phyloP scores from a whole-genome alignment of 1,284 basidiomycete genomes.

The Trametes hirsuta region DNA sequence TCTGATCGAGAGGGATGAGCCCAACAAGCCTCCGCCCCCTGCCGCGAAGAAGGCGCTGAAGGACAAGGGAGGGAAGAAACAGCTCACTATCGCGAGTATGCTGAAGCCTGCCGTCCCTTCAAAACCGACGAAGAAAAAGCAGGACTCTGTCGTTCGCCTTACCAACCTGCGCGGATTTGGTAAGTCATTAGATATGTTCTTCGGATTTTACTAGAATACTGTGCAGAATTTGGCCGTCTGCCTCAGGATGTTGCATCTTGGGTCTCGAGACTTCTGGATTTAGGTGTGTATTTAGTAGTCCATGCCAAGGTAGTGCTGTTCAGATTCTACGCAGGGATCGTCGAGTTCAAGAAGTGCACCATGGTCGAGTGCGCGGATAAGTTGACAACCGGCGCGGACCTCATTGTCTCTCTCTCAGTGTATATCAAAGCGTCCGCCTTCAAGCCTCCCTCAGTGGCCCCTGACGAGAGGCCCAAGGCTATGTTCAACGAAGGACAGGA shows the following conservation, averaged over 20 bases:
- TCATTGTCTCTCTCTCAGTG: slow-evolving; percentile 71
- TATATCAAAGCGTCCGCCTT: slow-evolving; percentile 73
- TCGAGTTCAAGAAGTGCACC: slow-evolving; percentile 61
- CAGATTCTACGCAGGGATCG: slow-evolving; percentile 47
- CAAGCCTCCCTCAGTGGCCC: slow-evolving; percentile 40
- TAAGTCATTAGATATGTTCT: slow-evolving; percentile 33
- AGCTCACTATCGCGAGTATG: slow-evolving; percentile 67
- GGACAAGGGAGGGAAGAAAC: slow-evolving; percentile 52
- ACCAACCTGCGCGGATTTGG: slow-evolving; percentile 69
- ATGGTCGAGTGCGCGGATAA: slow-evolving; percentile 73
- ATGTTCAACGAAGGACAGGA: slow-evolving; percentile 76
- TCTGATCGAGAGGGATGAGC: slow-evolving; percentile 56
- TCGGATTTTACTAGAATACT: not conserved
- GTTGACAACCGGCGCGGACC: slow-evolving; percentile 67
- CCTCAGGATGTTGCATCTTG: slow-evolving; percentile 70
- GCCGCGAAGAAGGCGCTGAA: slow-evolving; percentile 28
- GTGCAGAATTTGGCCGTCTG: slow-evolving; percentile 71
- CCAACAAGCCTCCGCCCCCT: slow-evolving; percentile 34
- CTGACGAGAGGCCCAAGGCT: slow-evolving; percentile 37
- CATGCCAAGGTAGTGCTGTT: not conserved
- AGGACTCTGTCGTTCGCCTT: slow-evolving; percentile 69
- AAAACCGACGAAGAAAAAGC: slow-evolving; percentile 55
- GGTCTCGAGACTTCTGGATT: slow-evolving; percentile 74
- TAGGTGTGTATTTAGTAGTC: slow-evolving; percentile 44
- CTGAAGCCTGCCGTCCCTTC: slow-evolving; percentile 53